phyloP scores from a whole-genome alignment of 305 asterid species.

The Solanum hybrid region DNA sequence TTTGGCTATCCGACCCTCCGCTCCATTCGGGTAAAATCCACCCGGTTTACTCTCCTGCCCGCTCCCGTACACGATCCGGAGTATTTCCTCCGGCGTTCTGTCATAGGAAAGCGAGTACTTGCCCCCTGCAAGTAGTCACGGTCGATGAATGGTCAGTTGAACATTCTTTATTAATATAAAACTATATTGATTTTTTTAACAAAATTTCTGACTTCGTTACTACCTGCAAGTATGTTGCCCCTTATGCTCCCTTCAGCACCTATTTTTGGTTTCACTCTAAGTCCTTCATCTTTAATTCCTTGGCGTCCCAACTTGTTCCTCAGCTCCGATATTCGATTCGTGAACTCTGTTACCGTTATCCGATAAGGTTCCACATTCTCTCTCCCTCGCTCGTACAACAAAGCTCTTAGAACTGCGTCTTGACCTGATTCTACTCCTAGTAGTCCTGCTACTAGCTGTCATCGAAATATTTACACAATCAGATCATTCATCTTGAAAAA shows the following conservation, averaged over 20 bases:
- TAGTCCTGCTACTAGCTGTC: conserved; percentile 57
- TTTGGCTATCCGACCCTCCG: conserved; percentile 34
- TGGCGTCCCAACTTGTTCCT: conserved; percentile 37
- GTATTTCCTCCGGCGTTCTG: conserved; percentile 38
- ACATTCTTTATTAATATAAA: neutral
- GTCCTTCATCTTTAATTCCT: conserved; percentile 58
- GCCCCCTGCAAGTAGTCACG: neutral
- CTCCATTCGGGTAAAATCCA: conserved; percentile 46
- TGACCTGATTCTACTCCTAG: conserved; percentile 69
- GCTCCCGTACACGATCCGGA: conserved; percentile 36
- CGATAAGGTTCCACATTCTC: conserved; percentile 37
- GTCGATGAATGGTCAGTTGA: neutral
- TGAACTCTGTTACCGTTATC: conserved; percentile 42
- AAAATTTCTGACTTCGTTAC: neutral
- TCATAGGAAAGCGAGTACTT: conserved; percentile 22
- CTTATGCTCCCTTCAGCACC: conserved; percentile 36
- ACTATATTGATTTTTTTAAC: neutral
- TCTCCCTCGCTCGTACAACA: conserved; percentile 33
- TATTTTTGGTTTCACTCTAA: conserved; percentile 19
- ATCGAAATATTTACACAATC: neutral
- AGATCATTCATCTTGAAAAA: neutral
- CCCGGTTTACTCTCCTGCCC: conserved; percentile 33
- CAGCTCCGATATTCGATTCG: conserved; percentile 36
- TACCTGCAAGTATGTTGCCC: conserved; percentile 15
- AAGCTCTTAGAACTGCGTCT: conserved; percentile 47